A percentile compares a stretch with the other conserved stretches of the same genome.
Evolutionary conservation across 2,329 filamentous ascomycete genomes (phyloP).

Genomic region (Sporothrix pallida): DNA sequence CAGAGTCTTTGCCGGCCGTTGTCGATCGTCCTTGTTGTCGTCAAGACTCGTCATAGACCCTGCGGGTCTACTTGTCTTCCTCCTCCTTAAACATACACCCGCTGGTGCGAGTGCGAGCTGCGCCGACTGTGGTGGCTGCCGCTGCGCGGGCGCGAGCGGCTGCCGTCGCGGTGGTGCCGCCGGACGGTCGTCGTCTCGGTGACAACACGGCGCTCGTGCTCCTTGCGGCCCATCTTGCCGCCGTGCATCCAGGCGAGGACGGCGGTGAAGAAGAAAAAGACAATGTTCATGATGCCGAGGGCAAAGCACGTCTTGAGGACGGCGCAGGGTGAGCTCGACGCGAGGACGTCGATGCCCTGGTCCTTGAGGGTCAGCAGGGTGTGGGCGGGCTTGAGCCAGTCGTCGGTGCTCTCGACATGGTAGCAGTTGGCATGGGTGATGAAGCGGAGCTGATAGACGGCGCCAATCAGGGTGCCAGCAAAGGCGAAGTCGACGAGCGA

Average conservation of each 20-base stretch:
- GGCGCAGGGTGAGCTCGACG: slow-evolving; percentile 76
- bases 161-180: slow-evolving; percentile 47
- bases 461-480: slow-evolving; percentile 68
- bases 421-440: slow-evolving; percentile 71
- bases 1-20: background rate
- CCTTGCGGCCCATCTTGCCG: slow-evolving; percentile 48
- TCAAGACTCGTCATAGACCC: background rate
- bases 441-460: slow-evolving; percentile 63
- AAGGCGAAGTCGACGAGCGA: slow-evolving; percentile 65
- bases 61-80: background rate
- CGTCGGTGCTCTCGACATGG: slow-evolving; percentile 55
- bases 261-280: slow-evolving; percentile 80
- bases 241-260: slow-evolving; percentile 69
- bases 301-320: slow-evolving; percentile 94
- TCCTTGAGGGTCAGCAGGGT: slow-evolving; percentile 63
- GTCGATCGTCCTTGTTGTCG: background rate
- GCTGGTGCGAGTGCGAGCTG: slow-evolving; percentile 56
- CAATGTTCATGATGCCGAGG: slow-evolving; percentile 83
- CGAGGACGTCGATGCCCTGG: slow-evolving; percentile 55
- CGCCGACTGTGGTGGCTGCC: slow-evolving; percentile 45
- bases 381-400: slow-evolving; percentile 65
- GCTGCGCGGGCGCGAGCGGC: slow-evolving; percentile 49
- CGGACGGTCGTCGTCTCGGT: slow-evolving; percentile 55
- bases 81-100: slow-evolving; percentile 54
- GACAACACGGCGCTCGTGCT: slow-evolving; percentile 57